Evolutionary conservation across 805 yeast species (phyloP).

Genomic region (Ogataea paradorogensis): DNA sequence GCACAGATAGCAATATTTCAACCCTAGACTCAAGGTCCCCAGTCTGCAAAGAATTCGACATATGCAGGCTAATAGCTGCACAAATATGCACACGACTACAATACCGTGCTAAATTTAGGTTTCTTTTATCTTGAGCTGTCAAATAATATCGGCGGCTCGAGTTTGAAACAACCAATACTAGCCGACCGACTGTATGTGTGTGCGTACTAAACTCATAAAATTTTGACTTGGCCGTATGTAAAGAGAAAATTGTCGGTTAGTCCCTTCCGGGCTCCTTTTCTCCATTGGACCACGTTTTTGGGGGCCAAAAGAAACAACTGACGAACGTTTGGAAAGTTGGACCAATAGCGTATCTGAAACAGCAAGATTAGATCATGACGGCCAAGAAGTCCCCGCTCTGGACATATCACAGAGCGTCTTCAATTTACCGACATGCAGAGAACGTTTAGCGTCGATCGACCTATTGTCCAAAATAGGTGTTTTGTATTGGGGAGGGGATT

Average conservation of each 20-base stretch:
- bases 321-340: background rate
- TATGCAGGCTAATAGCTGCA: slow-evolving; percentile 5
- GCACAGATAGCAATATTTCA: slow-evolving; percentile 4
- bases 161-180: too few species aligned
- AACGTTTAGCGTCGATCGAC: slow-evolving; percentile 4
- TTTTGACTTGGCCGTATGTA: too few species aligned
- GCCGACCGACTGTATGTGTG: too few species aligned
- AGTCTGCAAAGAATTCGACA: slow-evolving; percentile 3
- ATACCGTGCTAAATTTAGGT: background rate
- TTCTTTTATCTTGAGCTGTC: too few species aligned
- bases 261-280: too few species aligned
- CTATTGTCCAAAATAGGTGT: background rate
- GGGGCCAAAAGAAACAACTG: background rate
- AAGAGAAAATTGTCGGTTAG: too few species aligned
- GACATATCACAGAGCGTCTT: background rate
- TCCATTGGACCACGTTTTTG: too few species aligned
- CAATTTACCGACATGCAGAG: background rate
- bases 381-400: background rate
- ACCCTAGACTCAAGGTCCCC: background rate
- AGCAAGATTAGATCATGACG: slow-evolving; percentile 1
- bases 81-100: background rate
- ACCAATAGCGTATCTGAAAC: background rate
- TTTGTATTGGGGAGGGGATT: too few species aligned
- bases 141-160: too few species aligned
- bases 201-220: too few species aligned